A percentile compares a stretch with the other conserved stretches of the same genome.
Evolutionary conservation across 192 early-diverging fungal genomes (phyloP).

Genomic region (Obelidium mucronatum): DNA sequence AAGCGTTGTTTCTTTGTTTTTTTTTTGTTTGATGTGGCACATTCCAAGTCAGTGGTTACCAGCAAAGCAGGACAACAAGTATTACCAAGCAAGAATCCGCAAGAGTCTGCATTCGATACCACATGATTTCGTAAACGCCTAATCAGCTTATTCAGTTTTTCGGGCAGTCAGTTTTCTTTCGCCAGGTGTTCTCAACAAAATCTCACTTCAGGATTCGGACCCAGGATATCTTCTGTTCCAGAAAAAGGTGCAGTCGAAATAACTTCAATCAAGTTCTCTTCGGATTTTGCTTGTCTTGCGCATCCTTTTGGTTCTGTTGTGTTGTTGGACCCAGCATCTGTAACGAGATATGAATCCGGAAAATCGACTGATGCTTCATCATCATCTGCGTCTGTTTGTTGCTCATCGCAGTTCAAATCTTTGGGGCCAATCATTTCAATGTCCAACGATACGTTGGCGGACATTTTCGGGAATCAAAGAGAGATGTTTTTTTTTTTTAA

Average conservation of each 20-base stretch:
- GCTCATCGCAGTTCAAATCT: neutral
- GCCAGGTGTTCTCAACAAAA: too few relatives aligned
- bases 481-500: neutral
- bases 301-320: too few relatives aligned
- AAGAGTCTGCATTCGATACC: neutral
- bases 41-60: neutral
- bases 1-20: neutral
- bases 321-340: neutral
- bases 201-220: too few relatives aligned
- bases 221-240: too few relatives aligned
- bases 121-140: too few relatives aligned
- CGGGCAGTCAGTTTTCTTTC: too few relatives aligned
- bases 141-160: too few relatives aligned
- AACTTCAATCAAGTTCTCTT: too few relatives aligned
- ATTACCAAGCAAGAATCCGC: neutral
- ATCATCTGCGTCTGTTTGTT: neutral
- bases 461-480: neutral
- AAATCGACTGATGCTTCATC: neutral
- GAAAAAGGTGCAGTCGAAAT: too few relatives aligned
- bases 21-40: too few relatives aligned
- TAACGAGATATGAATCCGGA: neutral
- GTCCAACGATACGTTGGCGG: neutral
- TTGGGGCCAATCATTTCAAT: neutral
- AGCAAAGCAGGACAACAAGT: neutral
- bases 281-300: too few relatives aligned